phyloP scores from a whole-genome alignment of 768 basidiomycete species.

The Mycena vulgaris region DNA sequence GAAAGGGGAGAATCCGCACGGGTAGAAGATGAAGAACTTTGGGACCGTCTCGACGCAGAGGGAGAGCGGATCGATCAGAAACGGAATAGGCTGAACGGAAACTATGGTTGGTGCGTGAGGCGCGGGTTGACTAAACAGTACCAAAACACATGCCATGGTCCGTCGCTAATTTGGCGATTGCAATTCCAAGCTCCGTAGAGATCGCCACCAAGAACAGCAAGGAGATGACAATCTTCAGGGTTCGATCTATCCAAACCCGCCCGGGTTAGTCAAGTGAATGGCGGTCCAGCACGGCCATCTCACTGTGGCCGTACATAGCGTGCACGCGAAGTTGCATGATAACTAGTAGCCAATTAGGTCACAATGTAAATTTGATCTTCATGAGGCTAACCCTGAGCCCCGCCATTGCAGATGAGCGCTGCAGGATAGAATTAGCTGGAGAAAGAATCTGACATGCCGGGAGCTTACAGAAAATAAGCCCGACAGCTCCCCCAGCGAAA shows the following conservation, averaged over 20 bases:
- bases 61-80: constrained; percentile 8
- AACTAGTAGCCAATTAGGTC: not conserved
- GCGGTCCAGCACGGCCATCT: not conserved
- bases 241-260: not conserved
- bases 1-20: not conserved
- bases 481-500: not conserved
- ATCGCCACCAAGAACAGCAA: not conserved
- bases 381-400: constrained; percentile 11
- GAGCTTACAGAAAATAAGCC: not conserved
- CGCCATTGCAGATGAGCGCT: constrained; percentile 4
- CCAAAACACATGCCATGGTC: not conserved
- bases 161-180: constrained; percentile 10
- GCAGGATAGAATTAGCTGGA: not conserved
- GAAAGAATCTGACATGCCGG: not conserved
- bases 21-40: constrained; percentile 10
- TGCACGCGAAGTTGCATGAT: constrained; percentile 31
- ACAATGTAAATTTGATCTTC: not conserved
- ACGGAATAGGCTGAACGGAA: constrained; percentile 4
- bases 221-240: constrained; percentile 11
- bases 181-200: constrained; percentile 8
- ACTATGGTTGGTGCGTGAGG: not conserved
- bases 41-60: constrained; percentile 20
- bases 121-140: not conserved
- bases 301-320: constrained; percentile 21
- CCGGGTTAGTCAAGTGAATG: not conserved